A percentile compares a stretch with the other conserved stretches of the same genome.
Evolutionary conservation across 148 eudicot species (phyloP).

Genomic region (Rhododendron griersonianum): DNA sequence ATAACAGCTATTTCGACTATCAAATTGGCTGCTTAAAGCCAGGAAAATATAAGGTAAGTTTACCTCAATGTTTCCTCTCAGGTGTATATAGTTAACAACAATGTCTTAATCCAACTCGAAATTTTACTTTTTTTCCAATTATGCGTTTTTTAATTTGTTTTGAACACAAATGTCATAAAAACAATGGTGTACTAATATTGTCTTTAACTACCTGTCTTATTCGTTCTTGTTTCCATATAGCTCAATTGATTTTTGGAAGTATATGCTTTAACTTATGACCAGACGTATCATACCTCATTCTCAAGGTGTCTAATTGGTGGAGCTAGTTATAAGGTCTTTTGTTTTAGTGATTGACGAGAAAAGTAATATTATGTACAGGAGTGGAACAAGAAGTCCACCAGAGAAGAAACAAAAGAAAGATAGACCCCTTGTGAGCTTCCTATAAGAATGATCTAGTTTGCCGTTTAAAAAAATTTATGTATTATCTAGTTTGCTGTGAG

Average conservation of each 20-base stretch:
- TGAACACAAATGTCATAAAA: not conserved
- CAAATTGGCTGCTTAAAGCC: slow-evolving; percentile 78
- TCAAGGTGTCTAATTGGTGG: not conserved
- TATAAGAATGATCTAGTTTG: not conserved
- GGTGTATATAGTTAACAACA: not conserved
- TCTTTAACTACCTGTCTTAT: not conserved
- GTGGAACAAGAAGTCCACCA: not conserved
- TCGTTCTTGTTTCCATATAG: not conserved
- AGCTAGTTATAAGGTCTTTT: not conserved
- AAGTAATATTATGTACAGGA: not conserved
- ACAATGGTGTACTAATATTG: not conserved
- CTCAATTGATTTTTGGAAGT: not conserved
- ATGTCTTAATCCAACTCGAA: not conserved
- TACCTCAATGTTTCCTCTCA: not conserved
- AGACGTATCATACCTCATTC: not conserved
- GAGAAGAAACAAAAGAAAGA: not conserved
- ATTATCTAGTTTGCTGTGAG: not conserved
- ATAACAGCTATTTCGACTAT: slow-evolving; percentile 81
- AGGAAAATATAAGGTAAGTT: slow-evolving; percentile 84
- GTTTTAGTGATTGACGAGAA: not conserved
- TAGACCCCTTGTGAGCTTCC: not conserved
- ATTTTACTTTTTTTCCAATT: not conserved
- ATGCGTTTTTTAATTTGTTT: not conserved
- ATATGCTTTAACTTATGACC: not conserved
- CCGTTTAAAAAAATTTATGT: too few species aligned